Conservation (phyloP, 1,284 basidiomycete genomes). For the Naganishia liquefaciens region DNA sequence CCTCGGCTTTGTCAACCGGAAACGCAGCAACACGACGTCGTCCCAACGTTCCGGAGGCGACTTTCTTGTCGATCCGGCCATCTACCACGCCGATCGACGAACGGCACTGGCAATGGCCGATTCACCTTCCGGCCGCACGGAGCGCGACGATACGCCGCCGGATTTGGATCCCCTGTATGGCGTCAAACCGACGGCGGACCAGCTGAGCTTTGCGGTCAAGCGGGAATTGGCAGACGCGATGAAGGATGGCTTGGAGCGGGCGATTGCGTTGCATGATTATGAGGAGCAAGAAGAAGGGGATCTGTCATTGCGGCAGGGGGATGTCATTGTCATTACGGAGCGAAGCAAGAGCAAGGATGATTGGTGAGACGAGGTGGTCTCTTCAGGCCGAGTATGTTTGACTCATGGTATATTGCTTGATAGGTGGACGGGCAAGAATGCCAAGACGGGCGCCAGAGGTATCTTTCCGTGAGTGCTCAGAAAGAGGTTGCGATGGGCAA, state of each 20-base stretch:
- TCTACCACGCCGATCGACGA: conserved; percentile 18
- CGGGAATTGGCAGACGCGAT: conserved; percentile 35
- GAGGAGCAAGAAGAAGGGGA: conserved; percentile 74
- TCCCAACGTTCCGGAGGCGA: conserved; percentile 20
- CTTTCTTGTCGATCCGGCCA: conserved; percentile 29
- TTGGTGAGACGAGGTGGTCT: conserved; percentile 60
- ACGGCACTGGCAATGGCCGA: not conserved
- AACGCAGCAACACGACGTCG: conserved; percentile 27
- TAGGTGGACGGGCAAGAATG: conserved; percentile 67
- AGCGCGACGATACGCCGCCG: conserved; percentile 5
- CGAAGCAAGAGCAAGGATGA: conserved; percentile 75
- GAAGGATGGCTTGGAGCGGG: conserved; percentile 60
- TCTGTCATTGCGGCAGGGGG: conserved; percentile 78
- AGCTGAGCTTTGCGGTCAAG: conserved; percentile 28
- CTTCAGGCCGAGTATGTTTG: not conserved
- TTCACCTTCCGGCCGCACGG: not conserved
- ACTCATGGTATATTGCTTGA: not conserved
- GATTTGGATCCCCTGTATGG: conserved; percentile 22
- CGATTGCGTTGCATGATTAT: conserved; percentile 78
- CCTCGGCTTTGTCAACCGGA: conserved; percentile 27
- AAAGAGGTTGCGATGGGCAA: not conserved
- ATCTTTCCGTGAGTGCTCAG: conserved; percentile 35
- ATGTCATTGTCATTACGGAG: conserved; percentile 72
- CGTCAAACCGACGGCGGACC: conserved; percentile 11
- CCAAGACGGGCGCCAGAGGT: conserved; percentile 30